Conservation (phyloP, 768 basidiomycete species). For the Trametes coccinea region DNA sequence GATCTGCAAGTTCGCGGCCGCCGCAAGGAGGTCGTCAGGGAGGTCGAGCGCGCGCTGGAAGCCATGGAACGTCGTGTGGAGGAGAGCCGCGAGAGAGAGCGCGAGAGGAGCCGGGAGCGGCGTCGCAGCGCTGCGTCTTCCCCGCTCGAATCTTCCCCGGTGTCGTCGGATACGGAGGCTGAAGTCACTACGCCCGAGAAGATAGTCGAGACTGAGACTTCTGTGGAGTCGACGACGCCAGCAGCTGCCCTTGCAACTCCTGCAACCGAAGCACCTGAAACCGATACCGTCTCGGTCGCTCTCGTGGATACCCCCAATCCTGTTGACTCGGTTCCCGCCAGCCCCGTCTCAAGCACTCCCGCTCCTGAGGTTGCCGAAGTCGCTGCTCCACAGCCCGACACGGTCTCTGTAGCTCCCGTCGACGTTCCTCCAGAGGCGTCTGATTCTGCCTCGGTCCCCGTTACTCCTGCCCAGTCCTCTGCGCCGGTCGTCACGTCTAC, state of each 20-base stretch:
- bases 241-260: background rate
- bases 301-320: background rate
- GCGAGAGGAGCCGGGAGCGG: constrained; percentile 19
- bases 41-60: constrained; percentile 58
- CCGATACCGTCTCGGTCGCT: background rate
- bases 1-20: constrained; percentile 49
- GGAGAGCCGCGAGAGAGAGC: constrained; percentile 37
- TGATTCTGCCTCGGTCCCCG: background rate
- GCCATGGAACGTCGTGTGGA: constrained; percentile 52
- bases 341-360: too few species aligned
- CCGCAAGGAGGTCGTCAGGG: constrained; percentile 55
- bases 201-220: background rate
- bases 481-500: background rate
- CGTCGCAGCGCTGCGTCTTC: constrained; percentile 5
- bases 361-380: background rate
- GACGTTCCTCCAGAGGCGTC: background rate
- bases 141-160: background rate
- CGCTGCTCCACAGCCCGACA: background rate
- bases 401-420: background rate
- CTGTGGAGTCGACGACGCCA: background rate
- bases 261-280: background rate
- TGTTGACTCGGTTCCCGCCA: background rate
- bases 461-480: background rate
- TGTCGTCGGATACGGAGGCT: background rate
- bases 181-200: background rate